These are phyloP conservation scores for Hsuehochloa calcarea DNA, from an alignment of 176 grass and related monocot species.

Conservation along the genomic window DNA sequence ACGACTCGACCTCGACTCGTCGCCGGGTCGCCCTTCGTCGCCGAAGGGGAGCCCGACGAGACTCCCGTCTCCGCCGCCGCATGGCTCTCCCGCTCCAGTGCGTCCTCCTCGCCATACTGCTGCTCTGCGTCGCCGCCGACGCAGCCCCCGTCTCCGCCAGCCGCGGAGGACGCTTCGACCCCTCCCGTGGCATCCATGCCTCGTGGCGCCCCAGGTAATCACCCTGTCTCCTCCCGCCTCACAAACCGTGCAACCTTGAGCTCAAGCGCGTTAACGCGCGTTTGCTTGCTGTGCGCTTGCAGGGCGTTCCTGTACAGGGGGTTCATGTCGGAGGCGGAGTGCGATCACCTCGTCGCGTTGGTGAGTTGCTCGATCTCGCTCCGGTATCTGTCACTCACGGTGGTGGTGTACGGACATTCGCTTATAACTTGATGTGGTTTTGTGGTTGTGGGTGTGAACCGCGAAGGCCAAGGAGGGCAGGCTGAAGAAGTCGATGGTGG, in stretches of 20 bases:
- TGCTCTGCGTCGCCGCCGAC: no score
- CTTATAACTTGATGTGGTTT: not conserved
- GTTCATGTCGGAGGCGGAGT: constrained; percentile 50
- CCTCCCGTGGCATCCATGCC: constrained; percentile 33
- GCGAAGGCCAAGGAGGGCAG: constrained; percentile 14
- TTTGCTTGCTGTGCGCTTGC: not conserved
- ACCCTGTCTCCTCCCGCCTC: not conserved
- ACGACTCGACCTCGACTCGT: not conserved
- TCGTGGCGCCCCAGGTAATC: constrained; percentile 41
- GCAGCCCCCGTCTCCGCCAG: not conserved
- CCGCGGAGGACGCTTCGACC: constrained; percentile 17
- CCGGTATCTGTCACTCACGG: no score
- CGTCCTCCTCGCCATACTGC: no score
- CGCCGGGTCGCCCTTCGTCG: not conserved
- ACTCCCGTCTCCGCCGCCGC: not conserved
- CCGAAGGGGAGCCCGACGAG: not conserved
- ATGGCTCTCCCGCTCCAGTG: no score
- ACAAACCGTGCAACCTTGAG: not conserved
- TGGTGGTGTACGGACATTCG: not conserved
- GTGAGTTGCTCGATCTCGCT: not conserved
- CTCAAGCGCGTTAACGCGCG: not conserved
- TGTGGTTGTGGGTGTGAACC: not conserved
- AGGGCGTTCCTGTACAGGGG: constrained; percentile 52
- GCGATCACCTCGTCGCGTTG: constrained; percentile 49
- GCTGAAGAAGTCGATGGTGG: constrained; percentile 57